phyloP scores from a whole-genome alignment of 2,329 filamentous ascomycete species.

The Didymella sp. region DNA sequence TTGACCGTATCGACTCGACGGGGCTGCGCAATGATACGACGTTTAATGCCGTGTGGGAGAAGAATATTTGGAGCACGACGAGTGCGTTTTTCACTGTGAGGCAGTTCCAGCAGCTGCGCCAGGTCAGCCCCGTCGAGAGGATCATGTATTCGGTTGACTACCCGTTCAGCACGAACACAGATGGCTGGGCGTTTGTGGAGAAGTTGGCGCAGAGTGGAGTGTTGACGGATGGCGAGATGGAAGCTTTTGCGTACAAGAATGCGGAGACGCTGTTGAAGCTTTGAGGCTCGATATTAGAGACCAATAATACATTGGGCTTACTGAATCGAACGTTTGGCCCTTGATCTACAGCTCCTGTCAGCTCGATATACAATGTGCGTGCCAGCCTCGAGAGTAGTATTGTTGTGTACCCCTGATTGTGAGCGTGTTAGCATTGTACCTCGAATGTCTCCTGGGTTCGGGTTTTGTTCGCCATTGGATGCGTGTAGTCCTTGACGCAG shows the following conservation, averaged over 20 bases:
- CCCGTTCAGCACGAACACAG: constrained; percentile 53
- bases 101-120: constrained; percentile 58
- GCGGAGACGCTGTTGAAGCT: constrained; percentile 48
- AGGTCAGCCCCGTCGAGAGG: constrained; percentile 58
- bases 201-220: constrained; percentile 56
- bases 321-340: too few relatives aligned
- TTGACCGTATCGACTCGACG: constrained; percentile 49
- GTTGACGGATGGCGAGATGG: constrained; percentile 57
- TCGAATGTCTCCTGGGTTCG: neutral
- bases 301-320: too few relatives aligned
- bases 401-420: neutral
- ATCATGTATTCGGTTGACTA: constrained; percentile 63
- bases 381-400: neutral
- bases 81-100: constrained; percentile 63
- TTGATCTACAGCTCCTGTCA: too few relatives aligned
- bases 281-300: too few relatives aligned
- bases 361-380: too few relatives aligned
- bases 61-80: constrained; percentile 65
- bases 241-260: constrained; percentile 58
- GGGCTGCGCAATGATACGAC: constrained; percentile 54
- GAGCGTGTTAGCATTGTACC: neutral
- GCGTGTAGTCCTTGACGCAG: neutral
- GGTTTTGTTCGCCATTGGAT: neutral
- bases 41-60: constrained; percentile 60
- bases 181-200: constrained; percentile 57